Evolutionary conservation across 108 stramenopile species (phyloP), one percentile per base, ranked within the genome.

Genomic region (Cyclotella distinguenda): DNA sequence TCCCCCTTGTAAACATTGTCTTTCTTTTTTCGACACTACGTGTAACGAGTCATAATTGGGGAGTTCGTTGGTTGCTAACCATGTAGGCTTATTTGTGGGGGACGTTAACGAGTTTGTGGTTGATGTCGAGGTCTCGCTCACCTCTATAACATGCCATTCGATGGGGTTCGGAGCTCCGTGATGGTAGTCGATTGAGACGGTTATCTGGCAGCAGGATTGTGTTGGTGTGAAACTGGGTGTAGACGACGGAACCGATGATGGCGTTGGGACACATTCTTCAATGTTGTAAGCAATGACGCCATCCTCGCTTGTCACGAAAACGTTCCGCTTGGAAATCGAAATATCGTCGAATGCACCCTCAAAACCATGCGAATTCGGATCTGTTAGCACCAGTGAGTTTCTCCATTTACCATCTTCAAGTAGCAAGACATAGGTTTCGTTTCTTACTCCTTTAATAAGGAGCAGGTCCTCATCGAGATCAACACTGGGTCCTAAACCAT

Each of bases 401-500:
- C 36, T 21, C 54, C 54, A 55, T 18, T 35, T 3, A 2, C 34
- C 34, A 55, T 19, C 22, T 6, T 22, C 22, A 22, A 36, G 36
- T 19, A 22, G 19, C 34, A 55, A 55, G 6, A 27, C 13, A 38
- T 35, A 19, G 6, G 54, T 18, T 21, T 34, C 36, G 18, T 55
- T 55, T 6, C 54, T 35, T 18, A 18, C 54, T 4, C 54, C 34
- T 36, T 35, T 35, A 34, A 36, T 19, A 3, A 55, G 4, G 1
- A 55, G 34, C 10, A 55, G 22, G 18, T 55, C 54, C 3, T 36
- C 18, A 10, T 55, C 32, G 4, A 55, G 16, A 16, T n/a, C 54
- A 55, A 55, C 1, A 21, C 36, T 38, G 2, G 54, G 54, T 19
- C 35, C 54, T 36, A 55, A 55, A 13, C 54, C 54, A 13, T 18